Conservation (phyloP, 192 early-diverging fungal species). For the Linnemannia exigua region DNA sequence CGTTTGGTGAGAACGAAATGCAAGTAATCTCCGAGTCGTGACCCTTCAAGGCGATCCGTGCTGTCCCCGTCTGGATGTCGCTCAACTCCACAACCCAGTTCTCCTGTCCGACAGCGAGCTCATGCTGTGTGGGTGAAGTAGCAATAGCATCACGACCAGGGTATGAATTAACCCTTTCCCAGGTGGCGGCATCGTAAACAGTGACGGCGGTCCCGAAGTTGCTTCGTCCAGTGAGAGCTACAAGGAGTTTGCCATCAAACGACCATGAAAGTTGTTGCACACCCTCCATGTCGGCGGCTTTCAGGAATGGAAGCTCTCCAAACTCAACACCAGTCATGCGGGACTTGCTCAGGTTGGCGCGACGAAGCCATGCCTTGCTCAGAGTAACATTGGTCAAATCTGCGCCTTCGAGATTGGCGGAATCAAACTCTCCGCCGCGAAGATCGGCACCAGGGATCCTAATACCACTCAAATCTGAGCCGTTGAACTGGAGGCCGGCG, state of each 20-base stretch:
- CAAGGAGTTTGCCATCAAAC: background rate
- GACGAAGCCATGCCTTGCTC: constrained; percentile 10
- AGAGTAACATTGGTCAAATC: constrained; percentile 8
- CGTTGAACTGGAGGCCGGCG: constrained; percentile 5
- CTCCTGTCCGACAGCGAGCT: background rate
- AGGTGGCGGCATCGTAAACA: background rate
- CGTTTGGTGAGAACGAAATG: background rate
- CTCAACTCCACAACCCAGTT: background rate
- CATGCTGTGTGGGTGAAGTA: background rate
- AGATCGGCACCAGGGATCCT: constrained; percentile 19
- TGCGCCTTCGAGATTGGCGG: constrained; percentile 7
- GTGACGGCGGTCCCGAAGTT: background rate
- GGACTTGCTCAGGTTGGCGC: constrained; percentile 9
- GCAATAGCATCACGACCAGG: background rate
- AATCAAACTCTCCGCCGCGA: constrained; percentile 12
- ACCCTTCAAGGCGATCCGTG: background rate
- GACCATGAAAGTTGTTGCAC: background rate
- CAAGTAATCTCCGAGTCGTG: background rate
- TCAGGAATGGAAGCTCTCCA: constrained; percentile 10
- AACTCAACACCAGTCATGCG: constrained; percentile 7
- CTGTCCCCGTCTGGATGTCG: background rate
- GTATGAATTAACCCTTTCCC: background rate
- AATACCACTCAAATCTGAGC: constrained; percentile 2
- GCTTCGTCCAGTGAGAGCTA: background rate
- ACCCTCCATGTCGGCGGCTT: background rate